Conservation (phyloP, 371 early-diverging fungal genomes). For the Lichtheimia ornata region DNA sequence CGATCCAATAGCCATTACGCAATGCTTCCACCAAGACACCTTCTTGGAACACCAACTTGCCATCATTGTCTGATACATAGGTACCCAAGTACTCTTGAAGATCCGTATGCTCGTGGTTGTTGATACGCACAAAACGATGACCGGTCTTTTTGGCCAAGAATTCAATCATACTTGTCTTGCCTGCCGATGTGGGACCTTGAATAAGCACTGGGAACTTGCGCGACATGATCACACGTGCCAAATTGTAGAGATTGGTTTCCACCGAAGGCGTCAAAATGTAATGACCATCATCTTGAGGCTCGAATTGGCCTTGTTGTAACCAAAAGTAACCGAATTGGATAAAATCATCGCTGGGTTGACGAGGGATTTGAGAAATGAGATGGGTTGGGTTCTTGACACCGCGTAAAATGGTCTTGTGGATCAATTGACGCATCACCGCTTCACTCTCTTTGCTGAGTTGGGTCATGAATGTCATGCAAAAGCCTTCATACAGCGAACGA, state of each 20-base stretch:
- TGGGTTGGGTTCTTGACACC: constrained; percentile 64
- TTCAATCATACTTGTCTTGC: constrained; percentile 99
- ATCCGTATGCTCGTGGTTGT: constrained; percentile 99
- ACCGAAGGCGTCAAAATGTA: constrained; percentile 94
- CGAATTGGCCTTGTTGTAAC: constrained; percentile 74
- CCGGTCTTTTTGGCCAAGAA: constrained; percentile 94
- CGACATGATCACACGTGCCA: constrained; percentile 93
- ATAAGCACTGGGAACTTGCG: constrained; percentile 96
- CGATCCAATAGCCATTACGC: constrained; percentile 98
- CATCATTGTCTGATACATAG: constrained; percentile 81
- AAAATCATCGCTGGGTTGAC: constrained; percentile 63
- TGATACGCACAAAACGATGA: constrained; percentile 97
- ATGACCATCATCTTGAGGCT: constrained; percentile 47
- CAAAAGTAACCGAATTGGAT: constrained; percentile 87
- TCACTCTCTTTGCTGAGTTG: constrained; percentile 82
- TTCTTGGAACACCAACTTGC: constrained; percentile 92
- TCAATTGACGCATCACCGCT: constrained; percentile 54
- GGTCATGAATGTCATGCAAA: constrained; percentile 94
- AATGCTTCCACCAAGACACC: constrained; percentile 97
- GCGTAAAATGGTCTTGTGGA: constrained; percentile 67
- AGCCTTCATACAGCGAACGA: constrained; percentile 90
- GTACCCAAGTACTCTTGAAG: constrained; percentile 98
- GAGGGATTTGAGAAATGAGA: constrained; percentile 67
- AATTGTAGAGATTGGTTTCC: constrained; percentile 77
- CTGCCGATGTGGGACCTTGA: constrained; percentile 99